Conservation (phyloP, 2,329 filamentous ascomycete genomes). For the Talaromyces amestolkiae region DNA sequence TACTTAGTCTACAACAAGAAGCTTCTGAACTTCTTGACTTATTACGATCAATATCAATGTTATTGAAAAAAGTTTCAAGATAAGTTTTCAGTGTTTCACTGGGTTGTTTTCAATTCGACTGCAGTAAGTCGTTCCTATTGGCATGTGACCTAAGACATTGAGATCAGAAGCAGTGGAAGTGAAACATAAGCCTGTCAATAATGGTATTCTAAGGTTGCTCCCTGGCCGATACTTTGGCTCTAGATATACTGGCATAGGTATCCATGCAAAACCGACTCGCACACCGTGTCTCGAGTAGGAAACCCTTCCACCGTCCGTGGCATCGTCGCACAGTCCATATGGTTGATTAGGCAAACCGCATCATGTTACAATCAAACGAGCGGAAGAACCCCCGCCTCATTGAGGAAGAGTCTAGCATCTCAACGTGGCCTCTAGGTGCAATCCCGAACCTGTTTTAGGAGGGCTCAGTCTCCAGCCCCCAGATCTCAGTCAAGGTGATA, state of each 20-base stretch:
- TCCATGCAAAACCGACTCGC: neutral
- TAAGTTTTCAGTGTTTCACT: neutral
- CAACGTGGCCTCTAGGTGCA: neutral
- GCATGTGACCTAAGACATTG: conserved; percentile 3
- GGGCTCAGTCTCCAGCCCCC: neutral
- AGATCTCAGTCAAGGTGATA: neutral
- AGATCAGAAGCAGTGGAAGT: neutral
- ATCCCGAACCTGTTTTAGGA: neutral
- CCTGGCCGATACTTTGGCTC: too few relatives aligned
- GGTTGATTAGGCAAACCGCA: neutral
- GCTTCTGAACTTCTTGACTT: conserved; percentile 20
- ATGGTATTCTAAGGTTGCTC: too few relatives aligned
- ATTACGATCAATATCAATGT: neutral
- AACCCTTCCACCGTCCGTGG: too few relatives aligned
- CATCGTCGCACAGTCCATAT: neutral
- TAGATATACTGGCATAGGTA: neutral
- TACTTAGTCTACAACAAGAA: conserved; percentile 14
- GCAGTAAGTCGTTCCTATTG: neutral
- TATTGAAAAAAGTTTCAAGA: neutral
- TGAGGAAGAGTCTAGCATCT: neutral
- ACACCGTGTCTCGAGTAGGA: neutral
- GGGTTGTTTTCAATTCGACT: neutral
- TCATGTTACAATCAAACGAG: neutral
- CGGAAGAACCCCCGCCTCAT: neutral
- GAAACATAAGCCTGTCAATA: too few relatives aligned